These are phyloP conservation scores for Stemphylium vesicarium DNA, from an alignment of 2,329 filamentous ascomycete genomes.

Conservation along the genomic window DNA sequence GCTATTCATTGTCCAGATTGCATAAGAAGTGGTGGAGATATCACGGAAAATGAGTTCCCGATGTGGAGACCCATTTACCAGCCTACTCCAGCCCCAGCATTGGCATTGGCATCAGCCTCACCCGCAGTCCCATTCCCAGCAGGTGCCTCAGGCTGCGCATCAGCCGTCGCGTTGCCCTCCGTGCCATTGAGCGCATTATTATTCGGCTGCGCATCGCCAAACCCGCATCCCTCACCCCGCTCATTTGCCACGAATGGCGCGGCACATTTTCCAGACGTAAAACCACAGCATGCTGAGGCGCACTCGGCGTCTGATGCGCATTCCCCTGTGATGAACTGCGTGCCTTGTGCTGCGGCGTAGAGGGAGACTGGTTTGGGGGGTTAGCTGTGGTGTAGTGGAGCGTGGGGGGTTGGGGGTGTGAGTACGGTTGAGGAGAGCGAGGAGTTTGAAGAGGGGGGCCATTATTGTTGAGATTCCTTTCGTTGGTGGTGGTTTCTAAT, in stretches of 20 bases:
- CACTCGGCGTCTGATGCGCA: slow-evolving; percentile 39
- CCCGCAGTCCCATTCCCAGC: background rate
- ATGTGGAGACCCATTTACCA: no score
- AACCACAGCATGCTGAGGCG: slow-evolving; percentile 32
- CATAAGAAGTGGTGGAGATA: no score
- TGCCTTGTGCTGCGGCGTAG: slow-evolving; percentile 34
- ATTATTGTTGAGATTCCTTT: slow-evolving; percentile 21
- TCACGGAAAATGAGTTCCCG: no score
- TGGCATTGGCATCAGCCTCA: no score
- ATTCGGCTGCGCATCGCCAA: slow-evolving; percentile 45
- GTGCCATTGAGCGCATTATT: slow-evolving; percentile 34
- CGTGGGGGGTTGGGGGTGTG: background rate
- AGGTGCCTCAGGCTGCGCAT: background rate
- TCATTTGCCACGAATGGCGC: slow-evolving; percentile 44
- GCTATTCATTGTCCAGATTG: no score
- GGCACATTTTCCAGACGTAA: slow-evolving; percentile 43
- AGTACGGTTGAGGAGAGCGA: slow-evolving; percentile 33
- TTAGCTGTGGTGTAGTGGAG: background rate
- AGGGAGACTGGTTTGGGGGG: slow-evolving; percentile 29
- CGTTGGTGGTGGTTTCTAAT: background rate
- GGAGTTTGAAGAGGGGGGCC: slow-evolving; percentile 37
- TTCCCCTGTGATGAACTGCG: slow-evolving; percentile 39
- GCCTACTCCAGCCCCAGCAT: no score
- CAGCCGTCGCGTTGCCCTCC: slow-evolving; percentile 11
- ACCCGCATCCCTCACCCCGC: slow-evolving; percentile 46